Evolutionary conservation across 192 early-diverging fungal species (phyloP).

Genomic region (Rhizophagus clarus): DNA sequence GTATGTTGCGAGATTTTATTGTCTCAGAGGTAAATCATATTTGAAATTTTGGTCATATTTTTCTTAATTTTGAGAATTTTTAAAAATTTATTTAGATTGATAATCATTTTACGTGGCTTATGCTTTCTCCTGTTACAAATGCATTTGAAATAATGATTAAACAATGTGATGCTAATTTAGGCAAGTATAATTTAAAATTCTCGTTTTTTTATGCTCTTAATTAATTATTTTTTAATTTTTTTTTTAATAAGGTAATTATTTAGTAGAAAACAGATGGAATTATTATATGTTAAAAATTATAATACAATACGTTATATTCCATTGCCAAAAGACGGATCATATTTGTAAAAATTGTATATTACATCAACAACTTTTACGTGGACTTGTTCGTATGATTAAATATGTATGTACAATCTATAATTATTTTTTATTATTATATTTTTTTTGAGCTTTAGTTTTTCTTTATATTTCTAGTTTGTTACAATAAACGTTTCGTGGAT

Average conservation of each 20-base stretch:
- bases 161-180: constrained; percentile 3
- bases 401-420: background rate
- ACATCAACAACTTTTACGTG: background rate
- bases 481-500: background rate
- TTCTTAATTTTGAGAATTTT: background rate
- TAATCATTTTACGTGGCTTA: constrained; percentile 4
- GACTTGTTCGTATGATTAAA: background rate
- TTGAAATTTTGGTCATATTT: background rate
- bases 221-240: background rate
- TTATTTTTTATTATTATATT: background rate
- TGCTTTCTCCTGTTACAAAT: background rate
- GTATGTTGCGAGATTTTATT: background rate
- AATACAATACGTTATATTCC: background rate
- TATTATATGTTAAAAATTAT: background rate
- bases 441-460: background rate
- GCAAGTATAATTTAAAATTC: background rate
- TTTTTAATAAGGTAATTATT: background rate
- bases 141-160: background rate
- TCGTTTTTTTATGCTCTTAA: background rate
- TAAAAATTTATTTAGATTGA: background rate
- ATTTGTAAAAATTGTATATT: background rate
- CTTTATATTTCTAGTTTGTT: background rate
- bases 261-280: background rate
- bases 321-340: background rate
- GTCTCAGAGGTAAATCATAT: background rate